Base-by-base conservation (phyloP, 2,329 filamentous ascomycete species). In the Aureobasidium sp. region DNA sequence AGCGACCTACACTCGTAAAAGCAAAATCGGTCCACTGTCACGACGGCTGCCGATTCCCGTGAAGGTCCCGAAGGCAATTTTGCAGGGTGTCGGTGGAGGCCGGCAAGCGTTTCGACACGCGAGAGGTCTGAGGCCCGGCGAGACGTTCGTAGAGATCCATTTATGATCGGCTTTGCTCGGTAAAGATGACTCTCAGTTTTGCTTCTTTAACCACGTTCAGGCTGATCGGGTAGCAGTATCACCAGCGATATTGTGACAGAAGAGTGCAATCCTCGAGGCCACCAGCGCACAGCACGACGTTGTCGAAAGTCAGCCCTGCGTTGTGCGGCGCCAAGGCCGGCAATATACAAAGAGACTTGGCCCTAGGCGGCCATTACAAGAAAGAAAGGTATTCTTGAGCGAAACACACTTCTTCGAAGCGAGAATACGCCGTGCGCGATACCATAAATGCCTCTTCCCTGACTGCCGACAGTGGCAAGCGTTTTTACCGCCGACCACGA, bases 21-120 rank as follows among this genome's bases (percentile, higher is more conserved):
- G 37, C 42, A 25, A 60, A 60, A 51, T 49, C 48, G 57, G 44
- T 39, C 22, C 55, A 39, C 55, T 31, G 44, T 51, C 25, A 29
- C 42, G 42, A 47, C 22, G 8, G 20, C 31, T 58, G 42, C 55
- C 55, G 55, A 58, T 29, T 37, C 29, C 42, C 55, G 42, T 39
- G 34, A 29, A 29, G 55, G 29, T 15, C 31, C 31, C 41, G 55
- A 48, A 58, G 34, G 25, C 42, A 58, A 47, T 58, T 58, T 48
- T 58, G 55, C 25, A 48, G 55, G 3, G 29, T 34, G 37, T 58
- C 55, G 41, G 55, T 37, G 22, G 29, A 25, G 39, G 53, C 27
- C 53, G 53, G 34, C 53, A 58, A 47, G 31, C 55, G 55, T 58
- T 58, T 48, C 55, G 55, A 58, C 55, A 48, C 42, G 55, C 55